phyloP scores from a whole-genome alignment of 2,329 filamentous ascomycete species.

The Alternaria incomplexa region DNA sequence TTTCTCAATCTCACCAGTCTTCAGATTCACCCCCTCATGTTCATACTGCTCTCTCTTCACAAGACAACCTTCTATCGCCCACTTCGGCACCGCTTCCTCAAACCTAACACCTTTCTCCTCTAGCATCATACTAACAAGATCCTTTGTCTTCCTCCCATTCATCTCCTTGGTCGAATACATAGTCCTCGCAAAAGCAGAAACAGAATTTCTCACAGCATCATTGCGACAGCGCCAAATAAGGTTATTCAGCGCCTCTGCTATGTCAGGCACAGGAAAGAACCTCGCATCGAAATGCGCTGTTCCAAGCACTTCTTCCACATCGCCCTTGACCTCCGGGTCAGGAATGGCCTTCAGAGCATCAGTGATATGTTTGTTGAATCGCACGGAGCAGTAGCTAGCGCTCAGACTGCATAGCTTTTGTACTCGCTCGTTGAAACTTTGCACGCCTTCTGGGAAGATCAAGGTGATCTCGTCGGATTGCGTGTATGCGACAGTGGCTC shows the following conservation, averaged over 20 bases:
- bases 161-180: slow-evolving; percentile 32
- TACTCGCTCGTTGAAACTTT: slow-evolving; percentile 35
- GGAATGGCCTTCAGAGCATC: slow-evolving; percentile 16
- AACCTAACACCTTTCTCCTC: slow-evolving; percentile 29
- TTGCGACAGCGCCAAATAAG: slow-evolving; percentile 41
- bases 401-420: slow-evolving; percentile 40
- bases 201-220: slow-evolving; percentile 39
- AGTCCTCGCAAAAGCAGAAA: slow-evolving; percentile 35
- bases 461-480: slow-evolving; percentile 45
- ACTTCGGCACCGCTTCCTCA: slow-evolving; percentile 36
- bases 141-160: slow-evolving; percentile 30
- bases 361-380: slow-evolving; percentile 33
- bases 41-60: slow-evolving; percentile 39
- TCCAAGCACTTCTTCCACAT: slow-evolving; percentile 18
- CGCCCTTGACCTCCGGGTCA: slow-evolving; percentile 24
- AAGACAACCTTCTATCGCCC: slow-evolving; percentile 41
- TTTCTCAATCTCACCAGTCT: slow-evolving; percentile 30
- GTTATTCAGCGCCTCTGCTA: slow-evolving; percentile 38
- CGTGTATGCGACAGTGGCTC: slow-evolving; percentile 40
- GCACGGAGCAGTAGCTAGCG: slow-evolving; percentile 36
- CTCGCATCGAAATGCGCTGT: slow-evolving; percentile 40
- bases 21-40: slow-evolving; percentile 37
- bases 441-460: slow-evolving; percentile 36
- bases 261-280: slow-evolving; percentile 32
- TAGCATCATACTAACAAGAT: slow-evolving; percentile 34